phyloP scores from a whole-genome alignment of 1,139 yeast species.

The Magnusiomyces suaveolens region DNA sequence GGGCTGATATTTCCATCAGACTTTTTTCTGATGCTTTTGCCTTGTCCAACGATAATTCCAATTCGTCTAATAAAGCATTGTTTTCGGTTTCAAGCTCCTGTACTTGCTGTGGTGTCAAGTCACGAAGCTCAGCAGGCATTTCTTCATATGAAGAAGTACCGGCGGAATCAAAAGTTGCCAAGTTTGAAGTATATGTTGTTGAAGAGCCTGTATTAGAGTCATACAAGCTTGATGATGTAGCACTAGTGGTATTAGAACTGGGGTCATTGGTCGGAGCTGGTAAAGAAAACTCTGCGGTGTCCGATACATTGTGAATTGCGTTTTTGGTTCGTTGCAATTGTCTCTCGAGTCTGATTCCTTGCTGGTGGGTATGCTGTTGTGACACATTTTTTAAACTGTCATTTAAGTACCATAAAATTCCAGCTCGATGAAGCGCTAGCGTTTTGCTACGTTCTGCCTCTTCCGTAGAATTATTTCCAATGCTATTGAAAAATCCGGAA shows the following conservation, averaged over 20 bases:
- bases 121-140: slow-evolving; percentile 15
- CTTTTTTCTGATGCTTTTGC: slow-evolving; percentile 54
- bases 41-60: slow-evolving; percentile 38
- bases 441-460: slow-evolving; percentile 25
- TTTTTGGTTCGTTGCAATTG: slow-evolving; percentile 29
- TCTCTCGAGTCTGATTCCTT: slow-evolving; percentile 31
- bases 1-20: slow-evolving; percentile 65
- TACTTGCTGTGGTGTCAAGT: slow-evolving; percentile 51
- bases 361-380: slow-evolving; percentile 31
- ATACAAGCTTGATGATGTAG: neutral
- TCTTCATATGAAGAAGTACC: slow-evolving; percentile 8
- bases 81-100: slow-evolving; percentile 67
- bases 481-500: slow-evolving; percentile 9
- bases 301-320: slow-evolving; percentile 19
- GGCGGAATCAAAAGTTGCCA: neutral
- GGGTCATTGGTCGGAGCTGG: neutral
- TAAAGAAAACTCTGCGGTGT: neutral
- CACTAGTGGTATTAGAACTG: neutral
- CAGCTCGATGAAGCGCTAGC: slow-evolving; percentile 28
- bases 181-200: neutral
- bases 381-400: slow-evolving; percentile 28
- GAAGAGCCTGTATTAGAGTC: neutral
- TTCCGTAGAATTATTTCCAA: slow-evolving; percentile 9
- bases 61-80: slow-evolving; percentile 57
- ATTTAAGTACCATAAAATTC: slow-evolving; percentile 31